phyloP scores from a whole-genome alignment of 495 filamentous ascomycete genomes.

The Trichocladium uniseriatum region DNA sequence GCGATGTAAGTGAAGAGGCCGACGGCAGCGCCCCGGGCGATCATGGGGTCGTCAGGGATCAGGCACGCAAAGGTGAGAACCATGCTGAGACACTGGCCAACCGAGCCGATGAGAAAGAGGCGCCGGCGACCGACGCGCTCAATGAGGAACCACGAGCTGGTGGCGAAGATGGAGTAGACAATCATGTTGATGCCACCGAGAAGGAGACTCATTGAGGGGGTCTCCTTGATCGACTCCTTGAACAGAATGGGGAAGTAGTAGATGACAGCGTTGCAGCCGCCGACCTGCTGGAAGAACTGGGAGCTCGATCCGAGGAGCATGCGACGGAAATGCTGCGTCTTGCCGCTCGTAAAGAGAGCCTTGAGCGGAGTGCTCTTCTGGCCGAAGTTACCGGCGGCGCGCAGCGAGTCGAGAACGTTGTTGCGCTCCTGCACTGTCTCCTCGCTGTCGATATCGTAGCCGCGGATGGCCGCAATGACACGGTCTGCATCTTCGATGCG shows the following conservation, averaged over 20 bases:
- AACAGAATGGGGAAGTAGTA: constrained; percentile 79
- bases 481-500: constrained; percentile 57
- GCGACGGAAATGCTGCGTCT: constrained; percentile 56
- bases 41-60: constrained; percentile 44
- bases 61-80: constrained; percentile 64
- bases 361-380: constrained; percentile 45
- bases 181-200: constrained; percentile 74
- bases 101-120: constrained; percentile 57
- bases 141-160: constrained; percentile 72
- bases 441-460: constrained; percentile 47
- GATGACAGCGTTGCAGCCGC: constrained; percentile 72
- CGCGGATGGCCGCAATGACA: constrained; percentile 61
- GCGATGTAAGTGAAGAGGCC: constrained; percentile 76
- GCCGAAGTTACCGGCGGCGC: constrained; percentile 48
- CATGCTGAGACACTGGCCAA: constrained; percentile 65
- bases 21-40: constrained; percentile 62
- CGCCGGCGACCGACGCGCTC: constrained; percentile 65
- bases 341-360: constrained; percentile 51
- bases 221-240: constrained; percentile 49
- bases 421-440: constrained; percentile 49
- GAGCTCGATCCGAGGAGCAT: constrained; percentile 51
- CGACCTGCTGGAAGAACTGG: constrained; percentile 71
- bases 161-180: constrained; percentile 68
- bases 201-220: constrained; percentile 53
- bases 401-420: constrained; percentile 56